Percentiles rank a stretch among this genome's conserved stretches.
These are phyloP conservation scores for Luvunga scandens DNA, from an alignment of 345 rosid genomes.

Conservation along the genomic window DNA sequence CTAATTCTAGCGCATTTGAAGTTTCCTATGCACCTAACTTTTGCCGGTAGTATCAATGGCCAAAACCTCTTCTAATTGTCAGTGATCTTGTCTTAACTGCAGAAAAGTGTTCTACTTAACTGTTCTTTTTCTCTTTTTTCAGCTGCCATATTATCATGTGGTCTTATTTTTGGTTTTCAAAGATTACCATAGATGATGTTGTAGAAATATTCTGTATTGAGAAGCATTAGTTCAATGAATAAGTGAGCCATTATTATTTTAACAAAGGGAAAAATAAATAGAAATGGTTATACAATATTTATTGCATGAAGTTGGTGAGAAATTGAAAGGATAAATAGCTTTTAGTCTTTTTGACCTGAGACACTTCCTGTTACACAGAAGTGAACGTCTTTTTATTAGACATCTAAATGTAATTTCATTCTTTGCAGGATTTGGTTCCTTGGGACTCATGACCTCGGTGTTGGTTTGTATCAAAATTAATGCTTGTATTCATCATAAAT, in stretches of 20 bases:
- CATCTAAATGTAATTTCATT: constrained; percentile 12
- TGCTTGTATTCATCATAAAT: not conserved
- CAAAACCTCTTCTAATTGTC: not conserved
- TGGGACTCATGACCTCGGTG: constrained; percentile 96
- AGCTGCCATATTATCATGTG: not conserved
- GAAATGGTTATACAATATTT: not conserved
- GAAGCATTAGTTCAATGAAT: not conserved
- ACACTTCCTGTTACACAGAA: not conserved
- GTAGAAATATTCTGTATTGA: not conserved
- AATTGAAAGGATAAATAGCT: not conserved
- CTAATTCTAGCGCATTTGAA: not conserved
- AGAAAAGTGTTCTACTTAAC: not conserved
- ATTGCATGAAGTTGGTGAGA: not conserved
- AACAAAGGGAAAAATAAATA: not conserved
- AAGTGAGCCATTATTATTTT: not conserved
- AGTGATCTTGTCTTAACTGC: not conserved
- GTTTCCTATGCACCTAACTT: not conserved
- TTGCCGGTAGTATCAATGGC: not conserved
- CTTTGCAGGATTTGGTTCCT: constrained; percentile 87
- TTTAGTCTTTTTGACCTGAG: not conserved
- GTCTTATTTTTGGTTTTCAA: not conserved
- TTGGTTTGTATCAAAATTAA: constrained; percentile 53
- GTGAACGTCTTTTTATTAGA: not conserved
- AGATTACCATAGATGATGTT: not conserved
- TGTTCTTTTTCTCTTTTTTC: not conserved